Percentiles rank a stretch among this genome's conserved stretches.
These are phyloP conservation scores for Dactylonectria macrodidyma DNA, from an alignment of 2,329 filamentous ascomycete genomes.

Conservation along the genomic window DNA sequence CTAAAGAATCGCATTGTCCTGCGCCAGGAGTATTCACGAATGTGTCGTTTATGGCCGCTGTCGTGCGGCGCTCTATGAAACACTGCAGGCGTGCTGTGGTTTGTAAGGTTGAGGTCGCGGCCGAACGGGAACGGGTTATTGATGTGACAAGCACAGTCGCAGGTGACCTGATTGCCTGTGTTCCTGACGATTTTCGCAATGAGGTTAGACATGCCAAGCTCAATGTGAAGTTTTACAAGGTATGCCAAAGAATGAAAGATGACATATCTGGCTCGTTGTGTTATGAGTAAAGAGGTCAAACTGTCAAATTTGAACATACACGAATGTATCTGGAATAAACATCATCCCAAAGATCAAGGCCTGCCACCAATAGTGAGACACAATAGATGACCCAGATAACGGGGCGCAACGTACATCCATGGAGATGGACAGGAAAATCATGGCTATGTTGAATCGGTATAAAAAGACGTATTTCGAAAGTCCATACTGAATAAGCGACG, in stretches of 20 bases:
- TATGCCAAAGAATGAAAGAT: constrained; percentile 47
- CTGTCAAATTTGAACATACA: constrained; percentile 31
- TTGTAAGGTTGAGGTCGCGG: not conserved
- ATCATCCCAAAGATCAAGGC: constrained; percentile 44
- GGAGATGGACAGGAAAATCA: constrained; percentile 49
- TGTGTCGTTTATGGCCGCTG: not conserved
- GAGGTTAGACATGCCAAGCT: constrained; percentile 46
- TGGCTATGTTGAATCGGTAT: constrained; percentile 54
- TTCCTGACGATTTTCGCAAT: constrained; percentile 48
- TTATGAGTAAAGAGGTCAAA: not conserved
- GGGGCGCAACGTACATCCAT: constrained; percentile 45
- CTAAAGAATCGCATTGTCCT: not conserved
- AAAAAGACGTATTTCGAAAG: constrained; percentile 64
- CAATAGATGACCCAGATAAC: not conserved
- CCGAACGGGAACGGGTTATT: not conserved
- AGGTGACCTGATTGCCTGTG: constrained; percentile 35
- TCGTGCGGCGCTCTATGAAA: not conserved
- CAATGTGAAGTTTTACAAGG: constrained; percentile 48
- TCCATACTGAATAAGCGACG: constrained; percentile 62
- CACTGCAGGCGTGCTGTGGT: not conserved
- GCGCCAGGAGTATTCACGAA: not conserved
- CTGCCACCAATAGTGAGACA: constrained; percentile 30
- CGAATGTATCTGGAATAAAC: constrained; percentile 42
- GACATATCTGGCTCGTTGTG: constrained; percentile 36
- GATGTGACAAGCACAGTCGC: constrained; percentile 43